Percentiles rank a stretch among this genome's conserved stretches.
phyloP scores from a whole-genome alignment of 2,329 filamentous ascomycete species.

The Akanthomyces uredinophilus region DNA sequence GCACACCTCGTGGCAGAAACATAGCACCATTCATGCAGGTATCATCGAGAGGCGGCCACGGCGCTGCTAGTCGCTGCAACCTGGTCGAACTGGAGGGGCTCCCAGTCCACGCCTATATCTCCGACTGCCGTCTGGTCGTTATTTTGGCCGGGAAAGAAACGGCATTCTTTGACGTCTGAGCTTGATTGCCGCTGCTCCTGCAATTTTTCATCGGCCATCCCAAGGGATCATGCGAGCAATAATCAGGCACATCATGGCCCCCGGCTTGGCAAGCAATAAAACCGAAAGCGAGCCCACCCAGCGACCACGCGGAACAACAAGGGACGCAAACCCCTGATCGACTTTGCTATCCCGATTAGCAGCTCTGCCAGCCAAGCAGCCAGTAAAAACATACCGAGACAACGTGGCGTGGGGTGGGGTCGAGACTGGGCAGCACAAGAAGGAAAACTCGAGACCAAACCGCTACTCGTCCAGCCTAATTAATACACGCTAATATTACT shows the following conservation, averaged over 20 bases:
- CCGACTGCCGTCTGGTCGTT: neutral
- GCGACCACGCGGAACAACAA: neutral
- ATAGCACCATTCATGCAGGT: neutral
- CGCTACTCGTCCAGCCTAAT: neutral
- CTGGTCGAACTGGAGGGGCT: constrained; percentile 12
- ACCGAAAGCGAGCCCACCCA: neutral
- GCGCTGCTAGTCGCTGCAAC: neutral
- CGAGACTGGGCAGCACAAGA: neutral
- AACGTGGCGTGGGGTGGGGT: constrained; percentile 4
- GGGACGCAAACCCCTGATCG: constrained; percentile 12
- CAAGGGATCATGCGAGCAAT: neutral
- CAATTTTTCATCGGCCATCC: neutral
- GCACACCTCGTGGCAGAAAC: neutral
- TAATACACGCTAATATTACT: neutral
- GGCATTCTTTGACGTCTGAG: neutral
- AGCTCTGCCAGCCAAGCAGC: neutral
- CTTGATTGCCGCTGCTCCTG: neutral
- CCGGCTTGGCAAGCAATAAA: constrained; percentile 3
- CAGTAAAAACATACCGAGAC: neutral
- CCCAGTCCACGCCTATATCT: neutral
- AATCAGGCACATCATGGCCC: neutral
- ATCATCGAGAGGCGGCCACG: neutral
- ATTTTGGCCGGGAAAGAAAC: neutral
- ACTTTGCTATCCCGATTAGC: neutral
- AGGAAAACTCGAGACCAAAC: neutral